Evolutionary conservation across 371 early-diverging fungal genomes (phyloP).

Genomic region (Apophysomyces sp.): DNA sequence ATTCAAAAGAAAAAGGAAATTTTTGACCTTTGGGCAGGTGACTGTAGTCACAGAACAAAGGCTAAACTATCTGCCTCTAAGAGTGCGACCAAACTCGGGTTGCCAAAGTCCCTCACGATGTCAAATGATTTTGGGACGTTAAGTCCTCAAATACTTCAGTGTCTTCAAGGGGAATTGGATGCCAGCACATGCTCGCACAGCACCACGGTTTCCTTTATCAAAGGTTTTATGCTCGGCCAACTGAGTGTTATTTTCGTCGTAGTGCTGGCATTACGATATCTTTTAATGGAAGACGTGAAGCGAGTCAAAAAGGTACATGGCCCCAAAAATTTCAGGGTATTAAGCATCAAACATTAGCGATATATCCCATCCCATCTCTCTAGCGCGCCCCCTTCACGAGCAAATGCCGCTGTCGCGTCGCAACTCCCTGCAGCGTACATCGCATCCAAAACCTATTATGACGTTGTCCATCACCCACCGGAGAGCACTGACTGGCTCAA

Average conservation of each 20-base stretch:
- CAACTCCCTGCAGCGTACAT: constrained; percentile 46
- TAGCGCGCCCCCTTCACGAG: constrained; percentile 32
- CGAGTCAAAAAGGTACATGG: constrained; percentile 42
- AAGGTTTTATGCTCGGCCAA: constrained; percentile 66
- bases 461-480: constrained; percentile 59
- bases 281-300: constrained; percentile 62
- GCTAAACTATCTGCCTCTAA: background rate
- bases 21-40: too few relatives aligned
- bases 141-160: background rate
- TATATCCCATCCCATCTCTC: constrained; percentile 46
- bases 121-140: background rate
- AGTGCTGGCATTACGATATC: constrained; percentile 55
- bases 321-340: background rate
- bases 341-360: constrained; percentile 17
- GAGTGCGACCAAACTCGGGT: background rate
- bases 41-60: too few relatives aligned
- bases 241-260: constrained; percentile 55
- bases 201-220: constrained; percentile 43
- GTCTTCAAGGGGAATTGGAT: background rate
- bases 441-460: constrained; percentile 63
- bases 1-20: too few relatives aligned
- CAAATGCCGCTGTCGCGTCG: constrained; percentile 21
- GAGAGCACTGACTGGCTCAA: constrained; percentile 94
- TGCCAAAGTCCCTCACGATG: background rate
- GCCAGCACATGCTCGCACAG: constrained; percentile 19